These are phyloP conservation scores for Camellia oleifera DNA, from an alignment of 179 eudicot species.

Conservation along the genomic window DNA sequence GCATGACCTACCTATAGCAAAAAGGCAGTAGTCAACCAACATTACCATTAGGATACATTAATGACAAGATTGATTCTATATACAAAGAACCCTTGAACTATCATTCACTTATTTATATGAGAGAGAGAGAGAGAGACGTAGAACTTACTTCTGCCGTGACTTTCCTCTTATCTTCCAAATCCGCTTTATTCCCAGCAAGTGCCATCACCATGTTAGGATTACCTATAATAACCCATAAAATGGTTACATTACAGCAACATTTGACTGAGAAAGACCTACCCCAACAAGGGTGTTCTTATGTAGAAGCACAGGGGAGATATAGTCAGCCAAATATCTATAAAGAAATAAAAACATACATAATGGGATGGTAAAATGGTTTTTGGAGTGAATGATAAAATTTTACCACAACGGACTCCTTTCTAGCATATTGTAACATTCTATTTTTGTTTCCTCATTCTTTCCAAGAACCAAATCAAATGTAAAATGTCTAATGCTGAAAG, in stretches of 20 bases:
- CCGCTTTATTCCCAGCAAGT: constrained; percentile 88
- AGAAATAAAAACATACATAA: not conserved
- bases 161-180: constrained; percentile 72
- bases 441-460: not conserved
- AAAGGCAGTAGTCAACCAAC: not conserved
- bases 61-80: no score
- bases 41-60: not conserved
- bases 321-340: not conserved
- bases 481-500: not conserved
- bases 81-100: no score
- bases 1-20: no score
- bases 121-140: not conserved
- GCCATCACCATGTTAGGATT: constrained; percentile 96
- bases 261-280: not conserved
- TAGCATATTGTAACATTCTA: not conserved
- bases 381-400: not conserved
- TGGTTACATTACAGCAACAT: not conserved
- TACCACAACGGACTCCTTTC: not conserved
- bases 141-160: constrained; percentile 74
- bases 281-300: not conserved
- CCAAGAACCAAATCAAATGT: not conserved
- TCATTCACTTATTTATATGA: no score
- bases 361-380: not conserved
- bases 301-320: not conserved
- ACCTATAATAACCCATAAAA: constrained; percentile 41